Percentiles rank a stretch among this genome's conserved stretches.
These are phyloP conservation scores for Penicillium manginii DNA, from an alignment of 495 filamentous ascomycete genomes.

Conservation along the genomic window DNA sequence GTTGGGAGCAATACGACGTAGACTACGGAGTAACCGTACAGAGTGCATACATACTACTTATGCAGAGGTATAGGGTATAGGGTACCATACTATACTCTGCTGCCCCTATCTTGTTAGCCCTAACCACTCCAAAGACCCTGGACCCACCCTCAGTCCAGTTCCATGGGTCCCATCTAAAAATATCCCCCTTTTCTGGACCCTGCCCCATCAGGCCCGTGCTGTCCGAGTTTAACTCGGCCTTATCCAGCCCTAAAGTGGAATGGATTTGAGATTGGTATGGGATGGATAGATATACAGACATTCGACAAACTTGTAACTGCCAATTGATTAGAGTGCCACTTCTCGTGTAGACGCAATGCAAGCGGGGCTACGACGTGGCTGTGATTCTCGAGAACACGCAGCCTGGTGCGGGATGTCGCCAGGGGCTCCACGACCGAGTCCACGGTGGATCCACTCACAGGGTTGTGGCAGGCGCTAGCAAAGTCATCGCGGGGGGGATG, in stretches of 20 bases:
- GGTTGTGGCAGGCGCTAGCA: slow-evolving; percentile 22
- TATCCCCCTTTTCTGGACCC: slow-evolving; percentile 7
- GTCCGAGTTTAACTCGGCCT: background rate
- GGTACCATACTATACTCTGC: no score
- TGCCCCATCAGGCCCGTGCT: slow-evolving; percentile 9
- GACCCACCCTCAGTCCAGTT: slow-evolving; percentile 13
- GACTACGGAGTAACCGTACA: background rate
- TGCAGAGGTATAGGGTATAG: no score
- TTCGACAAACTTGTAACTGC: no score
- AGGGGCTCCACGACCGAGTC: slow-evolving; percentile 19
- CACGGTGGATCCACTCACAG: slow-evolving; percentile 17
- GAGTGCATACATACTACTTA: background rate
- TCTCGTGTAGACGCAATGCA: background rate
- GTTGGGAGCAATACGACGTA: no score
- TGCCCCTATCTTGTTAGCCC: slow-evolving; percentile 2
- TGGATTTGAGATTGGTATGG: background rate
- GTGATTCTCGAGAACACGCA: slow-evolving; percentile 5
- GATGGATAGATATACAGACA: background rate
- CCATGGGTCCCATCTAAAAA: slow-evolving; percentile 22
- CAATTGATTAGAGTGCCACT: background rate
- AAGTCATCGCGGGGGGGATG: slow-evolving; percentile 28
- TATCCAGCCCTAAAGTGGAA: background rate
- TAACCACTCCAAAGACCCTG: slow-evolving; percentile 16
- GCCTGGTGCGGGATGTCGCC: slow-evolving; percentile 18
- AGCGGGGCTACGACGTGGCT: background rate